phyloP scores from a whole-genome alignment of 176 grass and related monocot species.

The Hordeum vulgare region MorexV3_pseudomolecules_assembly NC_058520.1:7525902-7526401 shows the following conservation, averaged over 20 bases:
- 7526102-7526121: background rate
- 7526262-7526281: constrained; percentile 85
- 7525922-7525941: constrained; percentile 84
- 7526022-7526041: constrained; percentile 71
- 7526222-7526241: constrained; percentile 60
- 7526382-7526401: constrained; percentile 61
- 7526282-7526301: constrained; percentile 76
- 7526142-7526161: background rate
- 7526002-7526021: constrained; percentile 62
- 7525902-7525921: constrained; percentile 92
- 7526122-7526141: background rate
- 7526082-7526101: background rate
- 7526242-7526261: constrained; percentile 76
- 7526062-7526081: constrained; percentile 38
- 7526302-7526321: constrained; percentile 76
- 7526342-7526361: constrained; percentile 90
- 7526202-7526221: constrained; percentile 82
- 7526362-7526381: constrained; percentile 66
- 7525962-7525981: constrained; percentile 95
- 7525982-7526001: constrained; percentile 92
- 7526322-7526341: constrained; percentile 71
- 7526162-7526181: constrained; percentile 64
- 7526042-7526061: constrained; percentile 84
- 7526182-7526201: constrained; percentile 72
- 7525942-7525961: constrained; percentile 86